Conservation (phyloP, 345 rosid genomes). For the Eucalyptus erythrocorys region DNA sequence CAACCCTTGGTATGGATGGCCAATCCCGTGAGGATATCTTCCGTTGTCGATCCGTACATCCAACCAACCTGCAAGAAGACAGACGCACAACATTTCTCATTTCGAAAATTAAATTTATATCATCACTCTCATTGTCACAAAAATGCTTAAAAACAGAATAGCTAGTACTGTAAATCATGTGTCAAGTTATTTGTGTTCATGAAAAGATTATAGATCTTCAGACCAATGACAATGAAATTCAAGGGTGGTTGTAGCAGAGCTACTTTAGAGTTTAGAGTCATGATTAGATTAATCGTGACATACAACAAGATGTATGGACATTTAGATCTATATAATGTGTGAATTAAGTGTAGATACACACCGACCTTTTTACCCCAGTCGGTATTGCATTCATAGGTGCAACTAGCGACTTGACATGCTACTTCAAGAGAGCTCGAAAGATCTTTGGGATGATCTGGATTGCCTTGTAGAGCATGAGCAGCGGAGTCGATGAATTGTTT, state of each 20-base stretch:
- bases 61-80: conserved; percentile 31
- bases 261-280: background rate
- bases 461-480: conserved; percentile 26
- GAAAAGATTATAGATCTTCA: background rate
- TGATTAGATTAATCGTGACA: background rate
- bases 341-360: background rate
- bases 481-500: conserved; percentile 23
- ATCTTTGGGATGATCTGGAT: background rate
- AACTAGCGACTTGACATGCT: conserved; percentile 31
- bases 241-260: background rate
- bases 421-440: conserved; percentile 2
- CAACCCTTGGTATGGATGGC: conserved; percentile 42
- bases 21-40: conserved; percentile 46
- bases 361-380: conserved; percentile 51
- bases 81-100: background rate
- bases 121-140: background rate
- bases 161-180: background rate
- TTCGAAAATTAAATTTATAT: background rate
- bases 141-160: background rate
- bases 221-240: background rate
- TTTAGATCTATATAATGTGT: background rate
- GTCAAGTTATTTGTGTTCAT: background rate
- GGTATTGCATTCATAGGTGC: conserved; percentile 30
- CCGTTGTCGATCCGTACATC: conserved; percentile 47
- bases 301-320: background rate